Evolutionary conservation across 2,329 filamentous ascomycete genomes (phyloP).

Genomic region (Venturia asperata): DNA sequence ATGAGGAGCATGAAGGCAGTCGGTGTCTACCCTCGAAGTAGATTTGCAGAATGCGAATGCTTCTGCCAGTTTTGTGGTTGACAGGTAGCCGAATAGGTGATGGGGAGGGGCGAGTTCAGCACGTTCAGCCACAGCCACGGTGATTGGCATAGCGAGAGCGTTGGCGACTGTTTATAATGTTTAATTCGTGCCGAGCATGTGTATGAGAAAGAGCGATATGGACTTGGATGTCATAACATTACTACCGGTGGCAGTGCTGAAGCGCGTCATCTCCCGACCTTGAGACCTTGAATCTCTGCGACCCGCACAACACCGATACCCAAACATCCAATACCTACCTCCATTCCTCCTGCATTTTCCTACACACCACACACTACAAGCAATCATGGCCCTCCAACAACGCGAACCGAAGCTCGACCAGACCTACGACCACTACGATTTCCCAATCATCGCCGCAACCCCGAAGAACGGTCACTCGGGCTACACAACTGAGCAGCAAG

Average conservation of each 20-base stretch:
- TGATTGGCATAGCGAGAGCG: not conserved
- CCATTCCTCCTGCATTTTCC: not conserved
- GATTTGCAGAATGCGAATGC: too few relatives aligned
- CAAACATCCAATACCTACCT: not conserved
- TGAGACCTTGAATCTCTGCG: not conserved
- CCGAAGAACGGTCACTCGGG: slow-evolving; percentile 74
- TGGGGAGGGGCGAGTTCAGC: not conserved
- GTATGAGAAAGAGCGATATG: not conserved
- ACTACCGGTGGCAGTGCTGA: not conserved
- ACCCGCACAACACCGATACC: not conserved
- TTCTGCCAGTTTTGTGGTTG: too few relatives aligned
- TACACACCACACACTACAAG: not conserved
- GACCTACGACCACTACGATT: slow-evolving; percentile 97
- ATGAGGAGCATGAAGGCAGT: too few relatives aligned
- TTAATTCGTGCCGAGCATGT: not conserved
- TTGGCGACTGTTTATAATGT: not conserved
- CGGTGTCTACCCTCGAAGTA: too few relatives aligned
- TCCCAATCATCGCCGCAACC: slow-evolving; percentile 68
- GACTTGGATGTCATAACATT: not conserved
- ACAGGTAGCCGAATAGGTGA: not conserved
- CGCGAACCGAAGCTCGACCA: slow-evolving; percentile 51
- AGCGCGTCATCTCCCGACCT: not conserved
- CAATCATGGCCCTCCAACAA: slow-evolving; percentile 16
- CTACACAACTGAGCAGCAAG: slow-evolving; percentile 76
- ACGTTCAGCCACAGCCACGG: not conserved